Conservation (phyloP, 1,139 yeast species). For the Trichomonascaceae sp. region DNA sequence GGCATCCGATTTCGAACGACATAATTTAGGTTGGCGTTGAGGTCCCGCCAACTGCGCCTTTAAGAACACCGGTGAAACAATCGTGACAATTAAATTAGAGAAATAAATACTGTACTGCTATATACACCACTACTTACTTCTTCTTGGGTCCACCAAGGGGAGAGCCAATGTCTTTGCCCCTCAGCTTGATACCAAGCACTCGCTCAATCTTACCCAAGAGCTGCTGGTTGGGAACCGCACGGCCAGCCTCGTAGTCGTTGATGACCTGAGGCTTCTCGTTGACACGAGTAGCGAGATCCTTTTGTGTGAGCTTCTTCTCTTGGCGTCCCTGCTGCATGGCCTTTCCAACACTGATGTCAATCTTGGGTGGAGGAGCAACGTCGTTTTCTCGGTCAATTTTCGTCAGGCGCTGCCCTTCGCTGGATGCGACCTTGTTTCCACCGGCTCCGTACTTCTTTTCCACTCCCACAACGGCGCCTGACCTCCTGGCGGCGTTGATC, state of each 20-base stretch:
- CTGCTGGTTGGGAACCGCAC: constrained; percentile 96
- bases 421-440: constrained; percentile 48
- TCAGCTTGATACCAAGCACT: constrained; percentile 83
- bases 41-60: too few species aligned
- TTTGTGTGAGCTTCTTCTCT: constrained; percentile 82
- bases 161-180: constrained; percentile 92
- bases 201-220: constrained; percentile 84
- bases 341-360: constrained; percentile 75
- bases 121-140: too few species aligned
- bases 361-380: constrained; percentile 83
- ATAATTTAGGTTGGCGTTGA: too few species aligned
- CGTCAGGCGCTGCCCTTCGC: constrained; percentile 91
- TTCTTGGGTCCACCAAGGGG: constrained; percentile 72
- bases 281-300: constrained; percentile 88
- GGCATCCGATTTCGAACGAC: constrained; percentile 50
- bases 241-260: constrained; percentile 93
- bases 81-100: too few species aligned
- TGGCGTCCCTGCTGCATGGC: constrained; percentile 78
- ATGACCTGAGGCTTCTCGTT: constrained; percentile 93
- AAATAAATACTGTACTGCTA: too few species aligned
- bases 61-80: too few species aligned
- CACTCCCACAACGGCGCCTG: constrained; percentile 76
- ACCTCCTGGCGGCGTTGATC: constrained; percentile 86
- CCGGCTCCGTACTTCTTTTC: constrained; percentile 84
- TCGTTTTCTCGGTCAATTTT: constrained; percentile 90